Base-by-base conservation (phyloP, 768 basidiomycete genomes). In the Ramaria sp. region DNA sequence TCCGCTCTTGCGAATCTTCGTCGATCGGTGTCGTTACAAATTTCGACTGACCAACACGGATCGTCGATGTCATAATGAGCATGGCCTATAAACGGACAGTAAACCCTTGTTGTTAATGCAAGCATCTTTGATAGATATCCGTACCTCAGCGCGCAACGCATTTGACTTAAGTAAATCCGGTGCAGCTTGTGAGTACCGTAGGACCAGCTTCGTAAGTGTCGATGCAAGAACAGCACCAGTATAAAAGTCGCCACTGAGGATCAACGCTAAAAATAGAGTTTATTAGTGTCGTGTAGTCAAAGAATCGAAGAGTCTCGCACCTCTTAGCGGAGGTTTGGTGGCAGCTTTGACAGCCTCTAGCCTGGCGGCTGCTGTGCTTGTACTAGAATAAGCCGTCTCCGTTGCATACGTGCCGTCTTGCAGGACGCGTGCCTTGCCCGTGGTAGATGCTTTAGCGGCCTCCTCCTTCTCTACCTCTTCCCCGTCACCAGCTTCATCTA, bases 321-420 rank as follows among this genome's bases (percentile, higher is more conserved):
- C 80, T 67, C 96, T 74, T 51, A 98, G 70, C 20, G 96, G 94
- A 0, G 96, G 95, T 69, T 96, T 98, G 4, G 83, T 72, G 33
- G 91, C 88, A 38, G 88, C 79, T 69, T 91, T 91, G 60, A 88
- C 88, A 39, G 86, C 83, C 63, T 95, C 91, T 53, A 88, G 69
- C 59, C 78, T 77, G 5, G 83, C 84, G 37, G 78, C 71, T 34
- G 73, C 74, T n/a, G 77, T 69, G 42, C 52, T 53, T 52, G 78
- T 79, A 24, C 80, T 82, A 12, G 74, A 72, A 71, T 84, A 97
- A 12, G 90, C 91, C 1, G 91, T 91, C 73, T 98, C 96, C 5
- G 95, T 97, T 0, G 94, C 96, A 67, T 99, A 98, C 2, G 95
- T 98, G 9, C 96, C 96, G 64, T 99, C 96, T 19, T 92, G 92